phyloP scores from a whole-genome alignment of 768 basidiomycete species.

The Lyophyllum atratum region DNA sequence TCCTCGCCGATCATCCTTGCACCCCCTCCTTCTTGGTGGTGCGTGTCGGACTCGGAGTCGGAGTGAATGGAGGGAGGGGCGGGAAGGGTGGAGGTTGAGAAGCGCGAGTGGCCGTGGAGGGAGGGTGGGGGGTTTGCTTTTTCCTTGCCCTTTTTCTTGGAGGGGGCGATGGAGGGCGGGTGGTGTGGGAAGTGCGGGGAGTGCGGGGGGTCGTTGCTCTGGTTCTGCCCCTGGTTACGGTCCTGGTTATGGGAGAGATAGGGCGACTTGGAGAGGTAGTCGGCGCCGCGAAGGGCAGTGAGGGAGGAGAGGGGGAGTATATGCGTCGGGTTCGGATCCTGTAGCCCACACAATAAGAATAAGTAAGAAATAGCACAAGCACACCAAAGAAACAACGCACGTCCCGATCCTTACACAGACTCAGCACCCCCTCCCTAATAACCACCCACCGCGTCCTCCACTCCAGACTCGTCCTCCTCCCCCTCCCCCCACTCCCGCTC shows the following conservation, averaged over 20 bases:
- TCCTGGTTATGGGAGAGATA: background rate
- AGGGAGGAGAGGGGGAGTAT: conserved; percentile 41
- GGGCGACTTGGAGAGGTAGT: conserved; percentile 33
- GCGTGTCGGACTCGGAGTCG: background rate
- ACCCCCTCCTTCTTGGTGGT: background rate
- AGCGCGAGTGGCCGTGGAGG: background rate
- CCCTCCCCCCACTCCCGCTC: conserved; percentile 1
- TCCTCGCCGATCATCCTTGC: conserved; percentile 3
- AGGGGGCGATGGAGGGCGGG: background rate
- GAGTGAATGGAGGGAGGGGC: background rate
- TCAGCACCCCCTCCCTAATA: conserved; percentile 58
- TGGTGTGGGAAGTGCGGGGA: background rate
- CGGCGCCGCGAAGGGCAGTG: conserved; percentile 43
- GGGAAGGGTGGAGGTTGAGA: background rate
- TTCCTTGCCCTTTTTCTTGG: background rate
- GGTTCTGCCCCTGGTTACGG: too few species aligned
- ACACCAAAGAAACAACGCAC: conserved; percentile 35
- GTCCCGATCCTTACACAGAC: conserved; percentile 51
- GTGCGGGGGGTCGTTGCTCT: background rate
- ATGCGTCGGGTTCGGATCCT: conserved; percentile 44
- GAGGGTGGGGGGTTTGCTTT: background rate
- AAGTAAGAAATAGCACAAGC: background rate
- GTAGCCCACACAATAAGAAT: background rate
- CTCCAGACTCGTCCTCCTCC: conserved; percentile 40
- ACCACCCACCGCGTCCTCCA: conserved; percentile 69